phyloP scores from a whole-genome alignment of 1,139 yeast genomes.

The Tardiomyces blankii region DNA sequence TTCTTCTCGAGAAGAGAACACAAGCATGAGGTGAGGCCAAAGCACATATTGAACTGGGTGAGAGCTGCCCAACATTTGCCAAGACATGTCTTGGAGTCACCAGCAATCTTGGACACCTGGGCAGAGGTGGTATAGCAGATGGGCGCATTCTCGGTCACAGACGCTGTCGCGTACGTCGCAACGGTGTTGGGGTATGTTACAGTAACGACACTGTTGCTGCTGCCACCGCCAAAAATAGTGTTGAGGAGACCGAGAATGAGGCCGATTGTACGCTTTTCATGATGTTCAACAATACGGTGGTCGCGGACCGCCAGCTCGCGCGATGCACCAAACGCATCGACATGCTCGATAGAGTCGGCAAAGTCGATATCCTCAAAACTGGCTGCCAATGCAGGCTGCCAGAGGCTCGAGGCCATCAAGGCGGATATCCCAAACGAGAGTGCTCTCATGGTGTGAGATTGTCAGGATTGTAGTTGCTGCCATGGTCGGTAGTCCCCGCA shows the following conservation, averaged over 20 bases:
- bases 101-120: not conserved
- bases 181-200: not conserved
- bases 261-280: not conserved
- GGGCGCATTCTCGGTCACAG: not conserved
- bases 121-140: not conserved
- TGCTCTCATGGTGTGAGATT: not conserved
- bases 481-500: no score
- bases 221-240: not conserved
- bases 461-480: no score
- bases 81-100: not conserved
- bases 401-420: not conserved
- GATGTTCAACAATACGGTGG: not conserved
- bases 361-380: no score
- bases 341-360: no score
- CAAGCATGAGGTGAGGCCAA: not conserved
- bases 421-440: not conserved
- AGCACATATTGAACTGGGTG: not conserved
- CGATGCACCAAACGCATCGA: no score
- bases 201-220: not conserved
- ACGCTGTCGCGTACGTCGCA: not conserved
- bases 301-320: not conserved
- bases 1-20: not conserved
- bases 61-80: not conserved
- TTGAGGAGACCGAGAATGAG: not conserved
- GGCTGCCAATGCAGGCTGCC: not conserved